A percentile compares a stretch with the other conserved stretches of the same genome.
These are phyloP conservation scores for Haplosporangium sp. DNA, from an alignment of 371 early-diverging fungal genomes.

Conservation along the genomic window DNA sequence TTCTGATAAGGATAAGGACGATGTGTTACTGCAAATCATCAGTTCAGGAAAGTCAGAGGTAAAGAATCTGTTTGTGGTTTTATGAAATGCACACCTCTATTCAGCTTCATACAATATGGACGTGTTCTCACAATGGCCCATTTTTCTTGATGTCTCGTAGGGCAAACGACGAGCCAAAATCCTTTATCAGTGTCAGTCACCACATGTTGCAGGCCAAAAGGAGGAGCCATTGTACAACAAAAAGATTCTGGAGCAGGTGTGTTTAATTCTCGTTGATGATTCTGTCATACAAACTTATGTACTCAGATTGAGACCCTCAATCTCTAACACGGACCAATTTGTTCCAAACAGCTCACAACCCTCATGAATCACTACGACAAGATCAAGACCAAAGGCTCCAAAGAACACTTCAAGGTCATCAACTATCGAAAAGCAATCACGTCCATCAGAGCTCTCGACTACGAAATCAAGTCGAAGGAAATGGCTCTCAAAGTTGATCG, in stretches of 20 bases:
- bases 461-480: slow-evolving; percentile 49
- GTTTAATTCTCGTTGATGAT: not conserved
- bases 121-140: not conserved
- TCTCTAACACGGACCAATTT: not conserved
- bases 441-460: slow-evolving; percentile 44
- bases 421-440: slow-evolving; percentile 56
- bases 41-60: slow-evolving; percentile 49
- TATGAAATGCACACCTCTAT: not conserved
- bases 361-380: slow-evolving; percentile 47
- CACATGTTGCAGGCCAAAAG: slow-evolving; percentile 27
- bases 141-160: not conserved
- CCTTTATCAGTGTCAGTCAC: slow-evolving; percentile 33
- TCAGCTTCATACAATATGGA: not conserved
- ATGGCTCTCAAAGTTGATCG: slow-evolving; percentile 46
- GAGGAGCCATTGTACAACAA: slow-evolving; percentile 39
- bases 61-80: not conserved
- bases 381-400: slow-evolving; percentile 33
- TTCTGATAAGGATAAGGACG: slow-evolving; percentile 16
- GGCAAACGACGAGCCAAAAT: slow-evolving; percentile 25
- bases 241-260: slow-evolving; percentile 45
- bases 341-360: slow-evolving; percentile 21
- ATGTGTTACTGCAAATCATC: slow-evolving; percentile 35
- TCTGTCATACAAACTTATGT: too few relatives aligned
- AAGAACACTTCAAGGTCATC: slow-evolving; percentile 49
- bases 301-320: not conserved